A percentile compares a stretch with the other conserved stretches of the same genome.
These are phyloP conservation scores for Cenchrus purpureus DNA, from an alignment of 176 grass and related monocot genomes.

Conservation along the genomic window DNA sequence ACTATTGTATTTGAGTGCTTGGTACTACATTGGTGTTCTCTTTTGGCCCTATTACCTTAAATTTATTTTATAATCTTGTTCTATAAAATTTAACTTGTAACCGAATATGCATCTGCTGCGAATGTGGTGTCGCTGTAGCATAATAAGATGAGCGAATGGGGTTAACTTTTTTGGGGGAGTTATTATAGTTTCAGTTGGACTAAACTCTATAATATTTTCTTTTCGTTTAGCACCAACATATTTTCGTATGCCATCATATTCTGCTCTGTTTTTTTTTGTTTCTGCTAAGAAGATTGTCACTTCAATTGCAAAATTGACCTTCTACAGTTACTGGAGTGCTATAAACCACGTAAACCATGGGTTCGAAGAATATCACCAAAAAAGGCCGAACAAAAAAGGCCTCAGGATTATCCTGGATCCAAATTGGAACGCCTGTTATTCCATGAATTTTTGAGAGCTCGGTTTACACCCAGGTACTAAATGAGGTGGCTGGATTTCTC, in stretches of 20 bases:
- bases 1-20: background rate
- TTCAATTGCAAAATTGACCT: background rate
- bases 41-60: background rate
- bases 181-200: background rate
- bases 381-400: background rate
- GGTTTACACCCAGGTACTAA: conserved; percentile 68
- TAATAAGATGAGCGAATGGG: background rate
- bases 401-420: conserved; percentile 19
- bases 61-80: background rate
- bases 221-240: background rate
- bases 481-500: background rate
- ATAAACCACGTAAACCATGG: conserved; percentile 55
- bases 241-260: background rate
- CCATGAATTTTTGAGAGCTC: conserved; percentile 52
- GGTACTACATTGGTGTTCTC: background rate
- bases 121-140: background rate
- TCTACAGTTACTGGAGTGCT: conserved; percentile 64
- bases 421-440: conserved; percentile 44
- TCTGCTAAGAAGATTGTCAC: background rate
- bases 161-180: background rate
- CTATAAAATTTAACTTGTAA: background rate
- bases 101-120: background rate
- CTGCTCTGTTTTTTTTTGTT: background rate
- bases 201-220: background rate
- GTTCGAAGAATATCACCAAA: background rate